A percentile compares a stretch with the other conserved stretches of the same genome.
phyloP scores from a whole-genome alignment of 2,329 filamentous ascomycete species.

The Xylariaceae sp. region DNA sequence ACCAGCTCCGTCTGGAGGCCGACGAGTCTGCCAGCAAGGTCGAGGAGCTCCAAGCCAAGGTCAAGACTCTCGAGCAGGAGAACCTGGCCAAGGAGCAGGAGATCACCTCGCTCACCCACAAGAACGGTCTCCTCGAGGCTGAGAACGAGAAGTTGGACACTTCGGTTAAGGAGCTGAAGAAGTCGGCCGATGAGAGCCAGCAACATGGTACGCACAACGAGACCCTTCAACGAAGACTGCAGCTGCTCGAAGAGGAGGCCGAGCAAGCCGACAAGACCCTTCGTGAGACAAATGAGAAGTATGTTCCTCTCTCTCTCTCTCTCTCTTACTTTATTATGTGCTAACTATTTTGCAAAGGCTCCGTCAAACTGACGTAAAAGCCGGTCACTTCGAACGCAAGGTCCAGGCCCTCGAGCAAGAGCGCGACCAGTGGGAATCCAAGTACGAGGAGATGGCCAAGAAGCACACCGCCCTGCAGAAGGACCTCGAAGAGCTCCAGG shows the following conservation, averaged over 20 bases:
- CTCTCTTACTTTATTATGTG: constrained; percentile 1
- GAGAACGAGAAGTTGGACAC: constrained; percentile 92
- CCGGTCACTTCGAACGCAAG: constrained; percentile 98
- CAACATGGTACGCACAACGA: constrained; percentile 88
- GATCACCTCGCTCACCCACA: constrained; percentile 93
- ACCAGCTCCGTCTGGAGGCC: constrained; percentile 87
- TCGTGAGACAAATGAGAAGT: constrained; percentile 98
- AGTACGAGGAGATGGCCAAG: constrained; percentile 96
- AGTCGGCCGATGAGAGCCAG: constrained; percentile 74
- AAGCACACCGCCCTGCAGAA: constrained; percentile 88
- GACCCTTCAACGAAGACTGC: constrained; percentile 82
- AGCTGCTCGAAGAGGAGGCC: constrained; percentile 96
- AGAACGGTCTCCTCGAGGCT: constrained; percentile 82
- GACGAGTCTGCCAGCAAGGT: constrained; percentile 78
- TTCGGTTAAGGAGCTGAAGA: constrained; percentile 82
- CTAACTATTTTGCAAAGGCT: constrained; percentile 56
- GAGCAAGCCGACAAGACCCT: constrained; percentile 95
- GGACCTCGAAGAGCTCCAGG: constrained; percentile 68
- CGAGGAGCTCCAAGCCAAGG: constrained; percentile 80
- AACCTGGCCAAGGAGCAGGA: constrained; percentile 96
- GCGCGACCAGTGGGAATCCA: constrained; percentile 91
- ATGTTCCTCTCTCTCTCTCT: constrained; percentile 38
- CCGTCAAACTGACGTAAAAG: constrained; percentile 98
- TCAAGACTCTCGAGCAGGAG: constrained; percentile 92
- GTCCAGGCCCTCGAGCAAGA: constrained; percentile 91